These are phyloP conservation scores for Tylopilus cervinicoccineus DNA, from an alignment of 768 basidiomycete species.

Conservation along the genomic window DNA sequence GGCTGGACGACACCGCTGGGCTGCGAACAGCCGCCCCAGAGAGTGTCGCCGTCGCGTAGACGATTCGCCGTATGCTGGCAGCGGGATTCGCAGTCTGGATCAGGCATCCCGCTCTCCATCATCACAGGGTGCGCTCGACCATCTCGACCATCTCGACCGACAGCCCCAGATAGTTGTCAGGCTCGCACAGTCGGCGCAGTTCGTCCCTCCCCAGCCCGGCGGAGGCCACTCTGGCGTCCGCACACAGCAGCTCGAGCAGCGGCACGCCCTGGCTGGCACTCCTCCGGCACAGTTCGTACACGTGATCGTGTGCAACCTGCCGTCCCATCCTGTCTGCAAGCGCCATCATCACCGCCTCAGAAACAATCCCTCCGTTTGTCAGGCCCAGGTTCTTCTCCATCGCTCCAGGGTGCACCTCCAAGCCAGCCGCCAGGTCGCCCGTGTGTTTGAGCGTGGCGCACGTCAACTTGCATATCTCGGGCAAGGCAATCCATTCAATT, in stretches of 20 bases:
- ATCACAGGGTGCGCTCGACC: slow-evolving; percentile 12
- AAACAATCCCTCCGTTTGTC: slow-evolving; percentile 39
- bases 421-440: slow-evolving; percentile 31
- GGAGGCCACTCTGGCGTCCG: slow-evolving; percentile 24
- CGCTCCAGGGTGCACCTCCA: slow-evolving; percentile 38
- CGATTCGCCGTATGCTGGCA: background rate
- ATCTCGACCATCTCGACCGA: slow-evolving; percentile 32
- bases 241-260: slow-evolving; percentile 32
- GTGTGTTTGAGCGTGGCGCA: slow-evolving; percentile 39
- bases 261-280: slow-evolving; percentile 24
- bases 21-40: background rate
- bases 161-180: slow-evolving; percentile 37
- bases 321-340: slow-evolving; percentile 41
- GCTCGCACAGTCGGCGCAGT: slow-evolving; percentile 35
- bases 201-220: slow-evolving; percentile 24
- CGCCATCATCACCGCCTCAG: slow-evolving; percentile 48
- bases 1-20: background rate
- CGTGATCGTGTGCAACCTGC: slow-evolving; percentile 42
- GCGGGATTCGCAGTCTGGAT: slow-evolving; percentile 8
- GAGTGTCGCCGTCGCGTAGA: no score
- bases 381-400: slow-evolving; percentile 39
- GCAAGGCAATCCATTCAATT: slow-evolving; percentile 47
- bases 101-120: background rate
- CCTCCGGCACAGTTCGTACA: slow-evolving; percentile 40
- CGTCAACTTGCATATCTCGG: slow-evolving; percentile 42